Evolutionary conservation across 2,329 filamentous ascomycete species (phyloP).

Genomic region (Verticillium nubilum): DNA sequence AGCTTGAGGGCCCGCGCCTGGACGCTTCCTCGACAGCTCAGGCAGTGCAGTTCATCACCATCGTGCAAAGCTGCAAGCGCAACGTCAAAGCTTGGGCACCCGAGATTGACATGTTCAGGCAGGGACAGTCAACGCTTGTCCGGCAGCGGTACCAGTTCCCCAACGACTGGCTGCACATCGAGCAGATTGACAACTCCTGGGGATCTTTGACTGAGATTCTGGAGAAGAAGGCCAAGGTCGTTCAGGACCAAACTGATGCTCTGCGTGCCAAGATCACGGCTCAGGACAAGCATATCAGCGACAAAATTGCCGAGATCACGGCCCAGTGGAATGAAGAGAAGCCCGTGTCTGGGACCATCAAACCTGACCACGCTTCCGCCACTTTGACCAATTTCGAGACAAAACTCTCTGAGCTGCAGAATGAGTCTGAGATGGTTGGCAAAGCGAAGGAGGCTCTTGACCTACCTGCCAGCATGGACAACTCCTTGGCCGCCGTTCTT

Average conservation of each 20-base stretch:
- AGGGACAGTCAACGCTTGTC: conserved; percentile 87
- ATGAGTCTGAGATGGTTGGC: conserved; percentile 87
- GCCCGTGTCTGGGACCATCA: conserved; percentile 89
- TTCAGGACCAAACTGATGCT: conserved; percentile 93
- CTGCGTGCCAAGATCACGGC: conserved; percentile 90
- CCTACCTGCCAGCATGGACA: conserved; percentile 73
- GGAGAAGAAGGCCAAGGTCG: conserved; percentile 86
- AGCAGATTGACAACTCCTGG: conserved; percentile 97
- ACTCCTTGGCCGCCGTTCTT: conserved; percentile 75
- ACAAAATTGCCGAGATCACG: conserved; percentile 82
- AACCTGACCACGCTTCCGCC: conserved; percentile 79
- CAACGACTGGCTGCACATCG: conserved; percentile 88
- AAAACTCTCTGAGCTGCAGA: conserved; percentile 77
- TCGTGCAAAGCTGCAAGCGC: conserved; percentile 91
- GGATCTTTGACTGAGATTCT: conserved; percentile 87
- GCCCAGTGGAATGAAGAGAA: conserved; percentile 93
- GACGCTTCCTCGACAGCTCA: conserved; percentile 94
- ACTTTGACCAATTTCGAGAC: conserved; percentile 79
- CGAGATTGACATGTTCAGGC: conserved; percentile 91
- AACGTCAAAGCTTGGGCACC: conserved; percentile 93
- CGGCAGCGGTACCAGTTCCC: conserved; percentile 93
- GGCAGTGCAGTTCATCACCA: conserved; percentile 96
- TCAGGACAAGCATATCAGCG: conserved; percentile 85
- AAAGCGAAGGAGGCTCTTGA: conserved; percentile 97
- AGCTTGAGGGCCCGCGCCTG: conserved; percentile 86